phyloP scores from a whole-genome alignment of 257 asterid species.

The Buddleja alternifolia region DNA sequence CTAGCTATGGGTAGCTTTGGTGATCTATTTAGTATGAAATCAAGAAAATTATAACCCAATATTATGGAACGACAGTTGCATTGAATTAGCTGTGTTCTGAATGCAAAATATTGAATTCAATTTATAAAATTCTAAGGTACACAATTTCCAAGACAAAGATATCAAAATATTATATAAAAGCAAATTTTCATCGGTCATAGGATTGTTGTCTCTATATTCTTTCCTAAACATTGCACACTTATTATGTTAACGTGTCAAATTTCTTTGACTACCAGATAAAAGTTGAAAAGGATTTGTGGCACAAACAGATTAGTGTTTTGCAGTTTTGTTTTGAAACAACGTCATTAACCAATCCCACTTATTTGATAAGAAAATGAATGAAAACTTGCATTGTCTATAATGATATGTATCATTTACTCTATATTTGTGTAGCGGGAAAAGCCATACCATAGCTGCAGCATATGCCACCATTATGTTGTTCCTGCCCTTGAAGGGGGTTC shows the following conservation, averaged over 20 bases:
- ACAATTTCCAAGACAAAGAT: no score
- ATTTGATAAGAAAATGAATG: neutral
- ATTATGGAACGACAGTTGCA: no score
- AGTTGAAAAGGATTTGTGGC: no score
- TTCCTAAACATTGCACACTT: neutral
- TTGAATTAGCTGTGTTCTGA: no score
- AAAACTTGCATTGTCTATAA: neutral
- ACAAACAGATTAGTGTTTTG: neutral
- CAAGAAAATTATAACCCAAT: no score
- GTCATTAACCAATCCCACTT: neutral
- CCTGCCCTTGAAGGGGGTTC: conserved; percentile 60
- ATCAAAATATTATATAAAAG: no score
- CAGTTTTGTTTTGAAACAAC: neutral
- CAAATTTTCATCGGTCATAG: no score
- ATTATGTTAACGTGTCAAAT: neutral
- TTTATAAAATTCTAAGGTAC: no score
- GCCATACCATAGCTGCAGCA: conserved; percentile 57
- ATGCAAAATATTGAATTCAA: no score
- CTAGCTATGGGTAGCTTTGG: no score
- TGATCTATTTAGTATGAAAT: no score
- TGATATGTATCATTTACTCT: neutral
- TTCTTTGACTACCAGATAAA: neutral
- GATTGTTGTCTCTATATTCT: no score
- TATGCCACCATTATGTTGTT: conserved; percentile 60
- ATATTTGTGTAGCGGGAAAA: neutral